phyloP scores from a whole-genome alignment of 495 filamentous ascomycete genomes.

The Tetracladium setigerum region DNA sequence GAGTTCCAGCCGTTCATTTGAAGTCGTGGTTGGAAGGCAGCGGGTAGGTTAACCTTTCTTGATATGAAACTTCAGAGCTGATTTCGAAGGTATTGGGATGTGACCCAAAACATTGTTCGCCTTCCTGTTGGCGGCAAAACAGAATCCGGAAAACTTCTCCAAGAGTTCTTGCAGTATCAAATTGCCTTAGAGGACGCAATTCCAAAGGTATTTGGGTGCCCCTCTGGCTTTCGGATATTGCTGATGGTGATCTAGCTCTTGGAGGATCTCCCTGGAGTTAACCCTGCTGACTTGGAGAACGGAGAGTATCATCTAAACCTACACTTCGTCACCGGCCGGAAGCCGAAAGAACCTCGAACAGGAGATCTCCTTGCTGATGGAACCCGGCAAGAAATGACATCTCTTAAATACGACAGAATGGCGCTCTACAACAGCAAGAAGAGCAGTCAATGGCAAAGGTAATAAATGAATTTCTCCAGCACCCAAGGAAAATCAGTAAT shows the following conservation, averaged over 20 bases:
- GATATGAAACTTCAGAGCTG: not conserved
- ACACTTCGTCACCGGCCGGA: constrained; percentile 21
- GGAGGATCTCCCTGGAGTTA: constrained; percentile 9
- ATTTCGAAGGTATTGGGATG: constrained; percentile 19
- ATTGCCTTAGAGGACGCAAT: constrained; percentile 12
- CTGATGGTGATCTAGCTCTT: constrained; percentile 8
- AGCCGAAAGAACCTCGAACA: constrained; percentile 12
- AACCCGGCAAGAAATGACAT: constrained; percentile 18
- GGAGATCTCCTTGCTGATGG: constrained; percentile 20
- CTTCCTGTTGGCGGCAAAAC: constrained; percentile 16
- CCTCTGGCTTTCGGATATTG: not conserved
- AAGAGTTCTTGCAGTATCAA: constrained; percentile 14
- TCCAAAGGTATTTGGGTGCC: constrained; percentile 11
- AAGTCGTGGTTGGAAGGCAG: constrained; percentile 20
- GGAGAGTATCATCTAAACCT: constrained; percentile 18
- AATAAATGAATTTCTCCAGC: not conserved
- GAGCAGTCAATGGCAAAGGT: constrained; percentile 14
- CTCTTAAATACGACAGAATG: constrained; percentile 21
- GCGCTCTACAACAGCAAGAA: constrained; percentile 9
- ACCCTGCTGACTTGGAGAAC: constrained; percentile 7
- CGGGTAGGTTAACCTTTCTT: constrained; percentile 12
- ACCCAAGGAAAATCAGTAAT: no score
- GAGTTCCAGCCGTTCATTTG: constrained; percentile 17
- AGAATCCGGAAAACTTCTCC: constrained; percentile 8
- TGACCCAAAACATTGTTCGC: constrained; percentile 17